phyloP scores from a whole-genome alignment of 306 rosid species.

The peach (Prunus persica) region DNA sequence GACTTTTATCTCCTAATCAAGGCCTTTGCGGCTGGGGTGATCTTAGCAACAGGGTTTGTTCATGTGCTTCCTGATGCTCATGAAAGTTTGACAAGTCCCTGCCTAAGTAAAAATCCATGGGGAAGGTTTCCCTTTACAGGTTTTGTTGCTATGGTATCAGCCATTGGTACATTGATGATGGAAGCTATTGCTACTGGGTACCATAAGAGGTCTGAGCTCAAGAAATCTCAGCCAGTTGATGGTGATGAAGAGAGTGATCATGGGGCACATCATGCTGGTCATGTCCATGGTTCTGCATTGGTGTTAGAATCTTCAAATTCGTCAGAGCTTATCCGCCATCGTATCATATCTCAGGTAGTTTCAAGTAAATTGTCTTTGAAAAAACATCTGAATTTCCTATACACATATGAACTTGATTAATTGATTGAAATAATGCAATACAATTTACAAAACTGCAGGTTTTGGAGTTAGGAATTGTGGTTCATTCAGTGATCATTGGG shows the following conservation, averaged over 20 bases:
- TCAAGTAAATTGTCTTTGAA: background rate
- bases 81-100: conserved; percentile 36
- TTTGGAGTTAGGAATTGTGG: conserved; percentile 40
- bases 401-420: background rate
- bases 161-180: conserved; percentile 44
- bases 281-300: conserved; percentile 57
- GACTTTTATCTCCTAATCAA: conserved; percentile 36
- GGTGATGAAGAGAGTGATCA: conserved; percentile 22
- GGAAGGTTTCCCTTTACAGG: conserved; percentile 51
- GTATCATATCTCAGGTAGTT: conserved; percentile 62
- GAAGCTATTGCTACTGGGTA: conserved; percentile 48
- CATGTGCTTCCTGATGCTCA: conserved; percentile 63
- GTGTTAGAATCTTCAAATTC: conserved; percentile 15
- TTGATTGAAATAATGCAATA: background rate
- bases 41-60: conserved; percentile 58
- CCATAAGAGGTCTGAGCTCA: conserved; percentile 38
- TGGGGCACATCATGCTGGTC: conserved; percentile 38
- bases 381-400: background rate
- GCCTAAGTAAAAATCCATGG: conserved; percentile 53
- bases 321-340: conserved; percentile 44
- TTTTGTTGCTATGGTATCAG: conserved; percentile 53
- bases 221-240: conserved; percentile 27
- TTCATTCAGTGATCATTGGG: conserved; percentile 52
- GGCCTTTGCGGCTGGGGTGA: conserved; percentile 59
- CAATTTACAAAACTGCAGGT: conserved; percentile 19